Percentiles rank a stretch among this genome's conserved stretches.
Evolutionary conservation across 306 rosid species (phyloP).

Genomic region (Glycyrrhiza uralensis): DNA sequence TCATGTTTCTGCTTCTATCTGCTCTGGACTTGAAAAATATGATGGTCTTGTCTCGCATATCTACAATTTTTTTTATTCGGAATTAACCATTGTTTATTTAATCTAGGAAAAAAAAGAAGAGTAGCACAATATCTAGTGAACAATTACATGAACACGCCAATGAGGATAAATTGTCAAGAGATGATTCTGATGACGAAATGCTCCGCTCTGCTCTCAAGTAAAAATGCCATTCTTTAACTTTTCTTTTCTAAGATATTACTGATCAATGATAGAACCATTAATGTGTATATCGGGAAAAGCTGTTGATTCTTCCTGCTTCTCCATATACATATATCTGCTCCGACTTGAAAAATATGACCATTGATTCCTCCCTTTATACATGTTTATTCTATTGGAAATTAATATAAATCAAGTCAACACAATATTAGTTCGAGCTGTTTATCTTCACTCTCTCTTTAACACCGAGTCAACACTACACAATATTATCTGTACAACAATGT

Average conservation of each 20-base stretch:
- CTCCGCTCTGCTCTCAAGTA: slow-evolving; percentile 52
- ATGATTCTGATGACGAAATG: slow-evolving; percentile 47
- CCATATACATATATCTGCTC: not conserved
- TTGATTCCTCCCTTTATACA: not conserved
- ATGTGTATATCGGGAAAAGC: not conserved
- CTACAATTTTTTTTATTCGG: not conserved
- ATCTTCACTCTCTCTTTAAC: not conserved
- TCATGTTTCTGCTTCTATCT: not conserved
- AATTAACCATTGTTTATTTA: slow-evolving; percentile 3
- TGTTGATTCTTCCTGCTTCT: not conserved
- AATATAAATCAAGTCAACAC: no score
- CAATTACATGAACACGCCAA: slow-evolving; percentile 23
- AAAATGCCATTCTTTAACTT: slow-evolving; percentile 24
- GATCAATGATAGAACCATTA: slow-evolving; percentile 2
- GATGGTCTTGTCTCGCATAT: not conserved
- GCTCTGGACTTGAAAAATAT: not conserved
- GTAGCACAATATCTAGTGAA: slow-evolving; percentile 12
- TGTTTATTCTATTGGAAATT: not conserved
- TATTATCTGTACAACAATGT: not conserved
- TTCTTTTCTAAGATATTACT: not conserved
- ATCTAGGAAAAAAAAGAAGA: slow-evolving; percentile 43
- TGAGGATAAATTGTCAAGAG: slow-evolving; percentile 20
- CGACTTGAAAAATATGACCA: not conserved
- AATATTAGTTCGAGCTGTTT: not conserved
- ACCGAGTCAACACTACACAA: not conserved